These are phyloP conservation scores for Boletus rubescentipes DNA, from an alignment of 768 basidiomycete species.

Conservation along the genomic window DNA sequence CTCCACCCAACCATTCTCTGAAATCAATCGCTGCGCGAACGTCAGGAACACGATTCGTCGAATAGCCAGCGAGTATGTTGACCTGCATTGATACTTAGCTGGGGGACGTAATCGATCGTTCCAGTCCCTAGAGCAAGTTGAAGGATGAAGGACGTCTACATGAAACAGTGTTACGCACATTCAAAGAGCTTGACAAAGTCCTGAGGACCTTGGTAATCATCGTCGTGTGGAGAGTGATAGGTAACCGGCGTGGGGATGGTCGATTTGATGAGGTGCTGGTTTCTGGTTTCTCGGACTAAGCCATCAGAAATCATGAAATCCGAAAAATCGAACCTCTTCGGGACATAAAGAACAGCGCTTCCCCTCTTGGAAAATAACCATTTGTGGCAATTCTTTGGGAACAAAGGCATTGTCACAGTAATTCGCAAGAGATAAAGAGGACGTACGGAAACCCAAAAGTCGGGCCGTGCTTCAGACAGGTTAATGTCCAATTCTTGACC, in stretches of 20 bases:
- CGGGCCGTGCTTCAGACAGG: constrained; percentile 53
- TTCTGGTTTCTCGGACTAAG: constrained; percentile 37
- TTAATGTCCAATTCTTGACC: constrained; percentile 69
- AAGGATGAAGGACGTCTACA: neutral
- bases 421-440: neutral
- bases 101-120: constrained; percentile 55
- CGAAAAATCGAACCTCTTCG: constrained; percentile 42
- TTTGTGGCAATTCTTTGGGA: constrained; percentile 73
- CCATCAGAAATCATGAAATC: neutral
- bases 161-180: constrained; percentile 23
- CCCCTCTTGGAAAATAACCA: constrained; percentile 76
- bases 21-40: constrained; percentile 62
- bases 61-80: neutral
- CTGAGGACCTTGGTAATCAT: constrained; percentile 26
- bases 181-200: constrained; percentile 53
- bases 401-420: neutral
- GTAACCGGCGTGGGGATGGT: constrained; percentile 55
- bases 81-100: constrained; percentile 58
- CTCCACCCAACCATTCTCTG: constrained; percentile 72
- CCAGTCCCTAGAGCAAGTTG: constrained; percentile 51
- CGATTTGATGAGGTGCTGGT: constrained; percentile 61
- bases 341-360: constrained; percentile 73
- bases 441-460: constrained; percentile 77
- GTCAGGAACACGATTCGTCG: constrained; percentile 1
- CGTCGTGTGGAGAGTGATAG: constrained; percentile 50